Conservation (phyloP, 495 filamentous ascomycete genomes). For the Aspergillus mulundensis region DNA sequence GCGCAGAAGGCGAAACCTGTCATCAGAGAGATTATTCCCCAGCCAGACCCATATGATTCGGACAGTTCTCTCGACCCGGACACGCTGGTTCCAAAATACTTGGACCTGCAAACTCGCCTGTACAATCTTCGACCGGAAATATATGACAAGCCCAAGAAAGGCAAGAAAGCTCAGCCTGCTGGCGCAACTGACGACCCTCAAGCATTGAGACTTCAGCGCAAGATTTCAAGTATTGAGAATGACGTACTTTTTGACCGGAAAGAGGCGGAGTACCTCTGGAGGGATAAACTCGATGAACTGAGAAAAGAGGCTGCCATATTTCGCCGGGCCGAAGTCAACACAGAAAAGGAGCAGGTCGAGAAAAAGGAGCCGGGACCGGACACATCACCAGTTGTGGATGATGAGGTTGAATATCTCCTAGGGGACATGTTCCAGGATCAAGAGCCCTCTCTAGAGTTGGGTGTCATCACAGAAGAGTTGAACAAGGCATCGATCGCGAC, state of each 20-base stretch:
- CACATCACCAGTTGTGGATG: conserved; percentile 45
- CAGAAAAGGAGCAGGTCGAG: conserved; percentile 27
- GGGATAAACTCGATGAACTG: conserved; percentile 58
- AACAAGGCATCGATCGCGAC: conserved; percentile 46
- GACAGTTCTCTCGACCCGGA: conserved; percentile 63
- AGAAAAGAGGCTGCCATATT: conserved; percentile 50
- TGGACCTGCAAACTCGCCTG: conserved; percentile 65
- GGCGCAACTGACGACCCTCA: conserved; percentile 39
- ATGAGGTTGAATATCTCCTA: conserved; percentile 57
- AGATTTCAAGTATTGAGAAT: conserved; percentile 70
- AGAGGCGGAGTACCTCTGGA: conserved; percentile 74
- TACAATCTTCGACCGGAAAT: conserved; percentile 68
- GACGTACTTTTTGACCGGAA: conserved; percentile 83
- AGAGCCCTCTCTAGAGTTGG: conserved; percentile 26
- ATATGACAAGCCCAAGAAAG: conserved; percentile 44
- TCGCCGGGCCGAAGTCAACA: conserved; percentile 28
- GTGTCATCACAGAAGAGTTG: conserved; percentile 20
- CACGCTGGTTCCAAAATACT: conserved; percentile 68
- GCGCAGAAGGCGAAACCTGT: conserved; percentile 25
- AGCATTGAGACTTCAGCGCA: conserved; percentile 60
- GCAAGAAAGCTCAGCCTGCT: conserved; percentile 31
- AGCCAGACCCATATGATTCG: conserved; percentile 35
- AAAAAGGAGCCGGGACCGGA: conserved; percentile 50
- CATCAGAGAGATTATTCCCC: conserved; percentile 24
- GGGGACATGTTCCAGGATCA: conserved; percentile 65